phyloP scores from a whole-genome alignment of 345 rosid species.

The Stellera chamaejasme region DNA sequence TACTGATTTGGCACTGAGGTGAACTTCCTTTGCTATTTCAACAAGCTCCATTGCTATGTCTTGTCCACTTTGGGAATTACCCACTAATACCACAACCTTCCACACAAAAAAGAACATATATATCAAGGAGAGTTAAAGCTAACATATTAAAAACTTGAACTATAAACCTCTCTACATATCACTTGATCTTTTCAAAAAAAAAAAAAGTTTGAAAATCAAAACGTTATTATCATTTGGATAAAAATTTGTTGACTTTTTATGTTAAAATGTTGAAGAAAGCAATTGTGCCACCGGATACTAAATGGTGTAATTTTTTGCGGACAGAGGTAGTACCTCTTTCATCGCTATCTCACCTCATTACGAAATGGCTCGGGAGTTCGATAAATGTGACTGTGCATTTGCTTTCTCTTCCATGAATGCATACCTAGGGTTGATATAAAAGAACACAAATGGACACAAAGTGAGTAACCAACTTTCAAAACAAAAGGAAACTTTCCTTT shows the following conservation, averaged over 20 bases:
- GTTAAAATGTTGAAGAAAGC: not conserved
- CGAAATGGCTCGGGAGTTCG: constrained; percentile 72
- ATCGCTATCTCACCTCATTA: constrained; percentile 35
- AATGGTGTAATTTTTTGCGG: too few species aligned
- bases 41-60: constrained; percentile 89
- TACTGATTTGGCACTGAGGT: constrained; percentile 54
- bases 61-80: constrained; percentile 77
- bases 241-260: not conserved
- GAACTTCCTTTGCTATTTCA: constrained; percentile 67
- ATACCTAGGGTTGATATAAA: constrained; percentile 37
- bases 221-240: not conserved
- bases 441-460: not conserved
- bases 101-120: not conserved
- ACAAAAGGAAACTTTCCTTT: not conserved
- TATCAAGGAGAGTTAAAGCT: not conserved
- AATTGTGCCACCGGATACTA: too few species aligned
- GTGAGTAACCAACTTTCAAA: not conserved
- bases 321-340: too few species aligned
- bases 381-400: constrained; percentile 76
- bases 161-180: too few species aligned
- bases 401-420: constrained; percentile 81
- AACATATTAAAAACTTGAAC: not conserved
- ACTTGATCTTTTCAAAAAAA: not conserved
- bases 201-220: too few species aligned
- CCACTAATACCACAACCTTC: constrained; percentile 83